phyloP scores from a whole-genome alignment of 345 rosid genomes.

The Psidium friedrichsthalianum region DNA sequence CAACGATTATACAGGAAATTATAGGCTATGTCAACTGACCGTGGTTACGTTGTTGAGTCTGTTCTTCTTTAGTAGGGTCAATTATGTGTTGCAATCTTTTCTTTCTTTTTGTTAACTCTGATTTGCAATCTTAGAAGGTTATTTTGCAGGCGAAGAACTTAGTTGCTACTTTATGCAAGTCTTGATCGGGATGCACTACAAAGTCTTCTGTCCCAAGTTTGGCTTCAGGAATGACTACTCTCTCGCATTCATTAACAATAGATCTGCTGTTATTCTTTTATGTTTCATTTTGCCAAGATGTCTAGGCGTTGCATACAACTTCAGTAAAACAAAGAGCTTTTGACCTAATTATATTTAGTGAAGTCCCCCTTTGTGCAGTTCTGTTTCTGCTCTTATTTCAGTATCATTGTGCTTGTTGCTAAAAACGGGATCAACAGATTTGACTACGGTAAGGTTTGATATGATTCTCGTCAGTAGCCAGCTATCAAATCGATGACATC shows the following conservation, averaged over 20 bases:
- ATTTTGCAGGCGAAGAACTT: no score
- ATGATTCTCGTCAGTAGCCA: background rate
- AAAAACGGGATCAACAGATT: background rate
- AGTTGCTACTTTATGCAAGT: slow-evolving; percentile 66
- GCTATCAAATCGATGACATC: background rate
- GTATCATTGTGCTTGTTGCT: background rate
- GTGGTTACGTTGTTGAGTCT: background rate
- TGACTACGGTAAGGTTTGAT: background rate
- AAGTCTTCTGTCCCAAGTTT: slow-evolving; percentile 49
- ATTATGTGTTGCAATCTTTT: background rate
- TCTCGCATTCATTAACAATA: background rate
- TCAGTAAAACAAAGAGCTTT: background rate
- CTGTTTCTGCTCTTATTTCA: background rate
- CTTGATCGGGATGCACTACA: slow-evolving; percentile 60
- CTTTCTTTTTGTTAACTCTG: no score
- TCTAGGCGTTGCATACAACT: background rate
- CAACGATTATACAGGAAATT: no score
- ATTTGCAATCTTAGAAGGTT: background rate
- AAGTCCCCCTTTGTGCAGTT: background rate
- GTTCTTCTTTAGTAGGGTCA: background rate
- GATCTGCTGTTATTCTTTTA: background rate
- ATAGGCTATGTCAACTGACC: background rate
- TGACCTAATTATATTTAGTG: background rate
- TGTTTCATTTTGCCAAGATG: background rate
- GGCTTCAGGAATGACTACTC: slow-evolving; percentile 42